Conservation (phyloP, 768 basidiomycete species). For the Russula olivacea region DNA sequence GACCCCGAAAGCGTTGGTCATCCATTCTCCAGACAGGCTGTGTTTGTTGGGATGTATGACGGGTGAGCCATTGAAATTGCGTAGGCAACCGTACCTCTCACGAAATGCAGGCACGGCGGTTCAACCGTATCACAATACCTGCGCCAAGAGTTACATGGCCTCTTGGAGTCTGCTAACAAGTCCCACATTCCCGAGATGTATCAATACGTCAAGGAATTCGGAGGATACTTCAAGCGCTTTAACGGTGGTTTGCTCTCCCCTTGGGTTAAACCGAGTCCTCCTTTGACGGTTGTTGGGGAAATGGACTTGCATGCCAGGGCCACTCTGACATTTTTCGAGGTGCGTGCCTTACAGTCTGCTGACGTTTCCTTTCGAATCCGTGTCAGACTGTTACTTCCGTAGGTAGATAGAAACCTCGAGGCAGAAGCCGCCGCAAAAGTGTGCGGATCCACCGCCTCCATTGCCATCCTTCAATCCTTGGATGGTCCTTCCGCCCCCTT, state of each 20-base stretch:
- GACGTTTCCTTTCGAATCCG: not conserved
- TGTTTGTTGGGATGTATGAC: constrained; percentile 89
- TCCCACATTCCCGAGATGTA: constrained; percentile 67
- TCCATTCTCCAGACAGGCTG: constrained; percentile 62
- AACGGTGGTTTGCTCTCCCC: constrained; percentile 70
- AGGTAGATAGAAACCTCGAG: constrained; percentile 75
- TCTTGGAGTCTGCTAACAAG: constrained; percentile 76
- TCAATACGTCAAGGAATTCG: constrained; percentile 68
- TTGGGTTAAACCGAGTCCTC: constrained; percentile 42
- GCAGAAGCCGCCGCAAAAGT: constrained; percentile 60
- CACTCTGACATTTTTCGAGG: constrained; percentile 83
- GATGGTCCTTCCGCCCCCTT: constrained; percentile 78
- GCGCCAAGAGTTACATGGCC: constrained; percentile 75
- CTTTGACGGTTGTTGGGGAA: constrained; percentile 27
- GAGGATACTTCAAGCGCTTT: constrained; percentile 90
- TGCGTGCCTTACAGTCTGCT: constrained; percentile 33
- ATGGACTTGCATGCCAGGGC: constrained; percentile 80
- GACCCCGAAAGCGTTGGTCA: constrained; percentile 50
- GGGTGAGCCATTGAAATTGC: constrained; percentile 48
- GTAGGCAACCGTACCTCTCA: constrained; percentile 1
- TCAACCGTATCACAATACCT: constrained; percentile 84
- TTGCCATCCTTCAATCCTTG: constrained; percentile 85
- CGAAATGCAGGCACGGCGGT: constrained; percentile 73
- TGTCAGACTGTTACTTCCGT: not conserved
- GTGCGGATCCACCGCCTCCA: constrained; percentile 88